Base-by-base conservation (phyloP, 176 grass and related monocot genomes). In the Echinochloa phyllopogon region DNA sequence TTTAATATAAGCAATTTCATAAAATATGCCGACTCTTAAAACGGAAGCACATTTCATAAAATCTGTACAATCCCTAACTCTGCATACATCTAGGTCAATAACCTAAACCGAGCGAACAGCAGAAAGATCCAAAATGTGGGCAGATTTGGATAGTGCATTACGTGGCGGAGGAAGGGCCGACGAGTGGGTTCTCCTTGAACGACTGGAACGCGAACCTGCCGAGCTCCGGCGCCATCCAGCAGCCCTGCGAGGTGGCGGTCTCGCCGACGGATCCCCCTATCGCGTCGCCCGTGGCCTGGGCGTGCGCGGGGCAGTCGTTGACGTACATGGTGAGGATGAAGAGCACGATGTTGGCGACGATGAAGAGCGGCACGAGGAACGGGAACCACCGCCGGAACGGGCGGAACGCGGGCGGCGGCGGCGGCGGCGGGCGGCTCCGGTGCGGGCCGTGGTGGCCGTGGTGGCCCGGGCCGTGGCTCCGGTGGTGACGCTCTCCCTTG, bases 151-250 rank as follows among this genome's bases (percentile, higher is more conserved):
- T 36, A 77, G 70, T 60, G 52, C 11, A 79, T 86, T 87, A 99
- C 96, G 96, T 95, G 4, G 86, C 49, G 16, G 93, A 87, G 55
- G 96, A 92, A 13, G 96, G 96, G 3, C 96, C 96, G 39, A 96
- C 8, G 60, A 99, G 93, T 68, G 96, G 96, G 60, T 99, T 99
- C 86, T 99, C 89, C 75, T 83, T 90, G 69, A 90, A 84, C 27
- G 96, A 88, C 83, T 99, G 96, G 93, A 99, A 99, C 52, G 96
- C 86, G 93, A 94, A 99, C 73, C 96, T 83, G 17, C 96, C 96
- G 25, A 99, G 86, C 23, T 90, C 76, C 51, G 17, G 66, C 23
- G 69, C 61, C 10, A 86, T 76, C 87, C 77, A 87, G 72, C 88
- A 90, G 8, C 74, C 84, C 74, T 76, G 86, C 90, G 84, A 37